Evolutionary conservation across 2,329 filamentous ascomycete genomes (phyloP), one percentile per base, ranked within the genome.

Genomic region (Chlorencoelia australis): DNA sequence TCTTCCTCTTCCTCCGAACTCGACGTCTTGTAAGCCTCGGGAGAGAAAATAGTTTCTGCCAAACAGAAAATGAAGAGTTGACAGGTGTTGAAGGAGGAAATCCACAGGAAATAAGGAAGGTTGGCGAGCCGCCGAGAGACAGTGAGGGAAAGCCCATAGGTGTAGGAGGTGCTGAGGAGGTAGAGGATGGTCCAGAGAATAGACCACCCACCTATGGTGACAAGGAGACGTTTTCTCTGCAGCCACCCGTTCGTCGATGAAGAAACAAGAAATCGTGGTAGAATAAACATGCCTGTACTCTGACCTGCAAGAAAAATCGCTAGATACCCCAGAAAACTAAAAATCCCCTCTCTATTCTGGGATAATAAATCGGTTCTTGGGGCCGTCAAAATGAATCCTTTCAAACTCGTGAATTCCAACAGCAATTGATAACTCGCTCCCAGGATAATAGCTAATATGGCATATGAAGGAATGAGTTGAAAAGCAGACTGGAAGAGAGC

Each of bases 281-380:
- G 73, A 40, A 91, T 73, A 43, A 79, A 74, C 60, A 88, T 78
- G 33, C 91, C 91, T 13, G 80, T 74, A 26, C 83, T 82, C 55
- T 93, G 86, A 3, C 91, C 91, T 1, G 84, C 78, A 25, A 98
- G 74, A 59, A 95, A 98, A 41, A 98, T 95, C 30, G 89, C 82
- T 30, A 98, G 71, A 56, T 98, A 98, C 4, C 91, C 91, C 33
- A 84, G 62, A 59, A 96, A 94, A 36, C 87, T 94, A 59, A 89
- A 94, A n/a, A 98, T 70, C 0, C 91, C 91, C 59, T 98, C 91
- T 17, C 89, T 74, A 56, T 98, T 98, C 67, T 87, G 83, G 2
- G 85, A 89, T 5, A 98, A 59, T 10, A 94, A 65, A 51, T 87
- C 75, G 0, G 71, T 76, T 4, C 91, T 77, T 5, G 85, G 84